Base-by-base conservation (phyloP, 2,329 filamentous ascomycete genomes). In the Dryadomyces quercivorus region DNA sequence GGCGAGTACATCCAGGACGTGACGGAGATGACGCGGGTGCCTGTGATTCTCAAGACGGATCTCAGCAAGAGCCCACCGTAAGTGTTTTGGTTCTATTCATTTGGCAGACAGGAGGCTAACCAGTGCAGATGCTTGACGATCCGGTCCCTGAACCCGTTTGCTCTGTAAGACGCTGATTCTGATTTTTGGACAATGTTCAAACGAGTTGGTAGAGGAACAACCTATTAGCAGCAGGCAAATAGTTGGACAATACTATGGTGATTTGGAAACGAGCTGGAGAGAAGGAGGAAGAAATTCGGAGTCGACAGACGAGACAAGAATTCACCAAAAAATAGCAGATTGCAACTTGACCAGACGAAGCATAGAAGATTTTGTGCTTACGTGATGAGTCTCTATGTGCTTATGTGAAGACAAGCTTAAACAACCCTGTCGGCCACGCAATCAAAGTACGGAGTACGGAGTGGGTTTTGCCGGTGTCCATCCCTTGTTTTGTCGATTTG, bases 41-140 rank as follows among this genome's bases (percentile, higher is more conserved):
- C 93, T n/a, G 87, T 98, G 61, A 95, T 98, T 68, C 74, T 98
- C 65, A 97, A 95, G 84, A 97, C 93, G 61, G 93, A 98, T 73
- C 80, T 98, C 65, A 88, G 79, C 73, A 98, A 98, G 87, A 97
- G 92, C 75, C 93, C 93, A 73, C 93, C 93, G 91, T 98, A 86
- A 84, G 93, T 31, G 26, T 8, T 31, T 31, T 8, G 26, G 8
- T 8, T 31, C 26, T 16, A n/a, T 44, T 38, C 12, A n/a, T 38
- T 34, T 45, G 34, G 15, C 31, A 5, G 12, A 6, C 48, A 42
- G 5, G 12, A 20, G 48, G 5, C 44, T 48, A 10, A 48, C 51
- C 13, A 16, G 8, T 21, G 21, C 61, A 90, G 86, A 62, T 91
- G 86, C 75, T 70, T 91, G 69, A 90, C 86, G n/a, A 90, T 90